Conservation (phyloP, 768 basidiomycete genomes). For the Leccinum uliginosum region DNA sequence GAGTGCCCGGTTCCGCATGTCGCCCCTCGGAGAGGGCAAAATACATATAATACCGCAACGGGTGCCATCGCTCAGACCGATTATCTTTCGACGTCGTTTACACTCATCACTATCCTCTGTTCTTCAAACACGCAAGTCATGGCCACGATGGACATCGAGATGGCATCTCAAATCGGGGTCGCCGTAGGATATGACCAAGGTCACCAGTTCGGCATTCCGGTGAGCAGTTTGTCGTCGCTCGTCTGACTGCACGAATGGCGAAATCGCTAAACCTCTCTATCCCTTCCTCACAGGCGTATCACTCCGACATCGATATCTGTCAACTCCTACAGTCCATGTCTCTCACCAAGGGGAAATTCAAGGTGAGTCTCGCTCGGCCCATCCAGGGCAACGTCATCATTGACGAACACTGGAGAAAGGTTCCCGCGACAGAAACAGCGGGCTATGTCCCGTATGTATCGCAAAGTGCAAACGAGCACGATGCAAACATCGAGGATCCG, state of each 20-base stretch:
- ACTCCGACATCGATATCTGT: slow-evolving; percentile 45
- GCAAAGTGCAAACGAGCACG: slow-evolving; percentile 36
- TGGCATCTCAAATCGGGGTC: slow-evolving; percentile 30
- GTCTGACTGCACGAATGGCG: background rate
- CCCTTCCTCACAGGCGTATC: slow-evolving; percentile 20
- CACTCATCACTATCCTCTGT: background rate
- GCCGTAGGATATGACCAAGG: slow-evolving; percentile 17
- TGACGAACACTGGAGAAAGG: slow-evolving; percentile 33
- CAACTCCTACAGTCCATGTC: slow-evolving; percentile 49
- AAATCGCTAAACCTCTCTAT: background rate
- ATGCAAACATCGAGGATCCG: slow-evolving; percentile 43
- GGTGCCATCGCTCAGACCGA: slow-evolving; percentile 4
- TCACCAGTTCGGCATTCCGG: slow-evolving; percentile 18
- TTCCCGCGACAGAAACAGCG: slow-evolving; percentile 17
- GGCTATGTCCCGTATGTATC: slow-evolving; percentile 25
- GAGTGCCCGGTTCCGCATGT: slow-evolving; percentile 25
- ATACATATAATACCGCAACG: slow-evolving; percentile 28
- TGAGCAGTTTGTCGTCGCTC: slow-evolving; percentile 9
- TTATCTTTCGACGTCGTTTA: slow-evolving; percentile 12
- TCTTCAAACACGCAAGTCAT: slow-evolving; percentile 7
- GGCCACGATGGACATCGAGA: slow-evolving; percentile 30
- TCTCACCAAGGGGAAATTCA: slow-evolving; percentile 33
- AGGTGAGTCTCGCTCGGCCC: slow-evolving; percentile 23
- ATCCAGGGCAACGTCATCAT: background rate
- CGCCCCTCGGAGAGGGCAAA: background rate